Conservation (phyloP, 768 basidiomycete genomes). For the Paxillus involutus region DNA sequence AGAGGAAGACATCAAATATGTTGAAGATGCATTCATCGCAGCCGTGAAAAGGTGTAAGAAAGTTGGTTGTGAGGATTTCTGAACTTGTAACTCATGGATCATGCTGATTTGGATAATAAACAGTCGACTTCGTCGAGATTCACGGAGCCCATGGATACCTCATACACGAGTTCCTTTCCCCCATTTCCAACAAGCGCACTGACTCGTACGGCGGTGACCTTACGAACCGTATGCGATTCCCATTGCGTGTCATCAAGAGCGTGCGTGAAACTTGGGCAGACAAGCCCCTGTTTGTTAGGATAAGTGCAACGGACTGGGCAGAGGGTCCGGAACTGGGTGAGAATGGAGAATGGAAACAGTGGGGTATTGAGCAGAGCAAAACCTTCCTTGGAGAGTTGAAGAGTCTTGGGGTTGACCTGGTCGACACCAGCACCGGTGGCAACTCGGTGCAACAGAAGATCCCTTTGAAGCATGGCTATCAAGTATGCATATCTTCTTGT, state of each 20-base stretch:
- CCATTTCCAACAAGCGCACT: constrained; percentile 68
- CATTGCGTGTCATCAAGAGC: constrained; percentile 54
- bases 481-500: constrained; percentile 37
- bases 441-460: constrained; percentile 65
- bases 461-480: constrained; percentile 51
- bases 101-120: constrained; percentile 7
- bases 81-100: not conserved
- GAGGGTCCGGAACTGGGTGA: constrained; percentile 52
- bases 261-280: constrained; percentile 57
- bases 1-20: constrained; percentile 47
- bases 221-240: constrained; percentile 70
- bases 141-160: constrained; percentile 70
- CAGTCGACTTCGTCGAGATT: constrained; percentile 71
- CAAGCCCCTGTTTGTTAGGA: constrained; percentile 71
- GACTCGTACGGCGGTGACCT: constrained; percentile 75
- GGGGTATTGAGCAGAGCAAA: constrained; percentile 80
- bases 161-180: constrained; percentile 68
- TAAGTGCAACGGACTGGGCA: constrained; percentile 70
- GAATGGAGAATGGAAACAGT: constrained; percentile 58
- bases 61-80: constrained; percentile 54
- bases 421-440: constrained; percentile 72
- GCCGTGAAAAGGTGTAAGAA: constrained; percentile 54
- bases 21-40: constrained; percentile 62
- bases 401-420: constrained; percentile 68
- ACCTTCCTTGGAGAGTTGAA: constrained; percentile 54